Percentiles rank a stretch among this genome's conserved stretches.
phyloP scores from a whole-genome alignment of 2,329 filamentous ascomycete species.

The Fusarium sp. region DNA sequence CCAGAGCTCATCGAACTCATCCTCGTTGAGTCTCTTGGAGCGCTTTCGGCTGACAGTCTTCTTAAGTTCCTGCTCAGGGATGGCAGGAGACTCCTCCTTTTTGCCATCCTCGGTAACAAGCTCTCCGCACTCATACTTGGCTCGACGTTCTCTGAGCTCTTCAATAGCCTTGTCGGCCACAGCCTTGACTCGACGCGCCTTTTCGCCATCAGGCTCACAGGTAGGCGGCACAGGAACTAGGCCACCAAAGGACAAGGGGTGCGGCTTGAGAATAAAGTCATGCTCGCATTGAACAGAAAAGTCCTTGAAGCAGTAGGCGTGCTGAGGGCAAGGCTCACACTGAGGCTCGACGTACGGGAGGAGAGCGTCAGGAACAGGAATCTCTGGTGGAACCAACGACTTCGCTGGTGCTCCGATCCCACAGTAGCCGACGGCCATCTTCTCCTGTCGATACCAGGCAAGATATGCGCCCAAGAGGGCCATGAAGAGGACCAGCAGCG shows the following conservation, averaged over 20 bases:
- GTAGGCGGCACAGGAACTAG: constrained; percentile 85
- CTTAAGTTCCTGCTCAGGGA: constrained; percentile 77
- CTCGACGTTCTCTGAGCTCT: constrained; percentile 81
- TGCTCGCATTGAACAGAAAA: constrained; percentile 81
- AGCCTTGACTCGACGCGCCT: constrained; percentile 82
- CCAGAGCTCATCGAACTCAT: constrained; percentile 93
- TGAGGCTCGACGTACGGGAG: constrained; percentile 74
- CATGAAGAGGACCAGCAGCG: constrained; percentile 74
- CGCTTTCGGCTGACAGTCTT: constrained; percentile 76
- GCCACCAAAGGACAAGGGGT: constrained; percentile 83
- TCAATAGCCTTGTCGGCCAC: constrained; percentile 90
- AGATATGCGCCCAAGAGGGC: constrained; percentile 75
- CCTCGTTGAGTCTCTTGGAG: constrained; percentile 81
- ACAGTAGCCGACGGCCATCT: constrained; percentile 95
- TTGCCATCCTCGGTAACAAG: constrained; percentile 67
- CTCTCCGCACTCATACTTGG: constrained; percentile 89
- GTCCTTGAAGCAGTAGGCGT: constrained; percentile 86
- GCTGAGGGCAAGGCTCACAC: constrained; percentile 88
- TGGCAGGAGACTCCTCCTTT: constrained; percentile 63
- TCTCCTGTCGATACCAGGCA: constrained; percentile 90
- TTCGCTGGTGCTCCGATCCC: constrained; percentile 74
- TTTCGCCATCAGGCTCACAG: constrained; percentile 94
- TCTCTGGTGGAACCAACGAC: constrained; percentile 57
- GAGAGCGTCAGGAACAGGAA: constrained; percentile 74
- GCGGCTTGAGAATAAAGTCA: constrained; percentile 84